These are phyloP conservation scores for Phytopythium oedochilum DNA, from an alignment of 352 stramenopile genomes.

Conservation along the genomic window DNA sequence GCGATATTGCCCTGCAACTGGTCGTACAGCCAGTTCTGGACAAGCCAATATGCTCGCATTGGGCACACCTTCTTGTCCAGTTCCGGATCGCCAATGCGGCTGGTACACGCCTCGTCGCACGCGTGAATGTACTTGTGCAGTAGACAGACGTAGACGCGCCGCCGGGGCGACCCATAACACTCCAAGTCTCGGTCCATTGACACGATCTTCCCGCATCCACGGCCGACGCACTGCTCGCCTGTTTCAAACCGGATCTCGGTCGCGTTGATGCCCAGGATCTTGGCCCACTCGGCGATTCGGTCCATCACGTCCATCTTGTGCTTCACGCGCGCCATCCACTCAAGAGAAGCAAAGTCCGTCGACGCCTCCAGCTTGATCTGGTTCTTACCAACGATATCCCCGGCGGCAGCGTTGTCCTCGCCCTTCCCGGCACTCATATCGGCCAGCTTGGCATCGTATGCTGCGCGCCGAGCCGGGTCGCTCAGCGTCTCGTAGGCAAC, in stretches of 20 bases:
- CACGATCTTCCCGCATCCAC: constrained; percentile 73
- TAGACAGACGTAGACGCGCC: constrained; percentile 72
- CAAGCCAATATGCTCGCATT: constrained; percentile 71
- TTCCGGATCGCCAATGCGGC: constrained; percentile 45
- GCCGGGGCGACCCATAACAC: constrained; percentile 58
- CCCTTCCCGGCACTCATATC: constrained; percentile 8
- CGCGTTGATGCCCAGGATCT: constrained; percentile 49
- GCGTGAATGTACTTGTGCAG: constrained; percentile 82
- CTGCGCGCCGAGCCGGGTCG: constrained; percentile 39
- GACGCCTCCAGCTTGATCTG: constrained; percentile 64
- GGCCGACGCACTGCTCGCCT: constrained; percentile 50
- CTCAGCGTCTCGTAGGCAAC: constrained; percentile 76
- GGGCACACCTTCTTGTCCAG: constrained; percentile 61
- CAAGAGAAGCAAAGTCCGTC: constrained; percentile 70
- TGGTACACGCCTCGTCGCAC: constrained; percentile 71
- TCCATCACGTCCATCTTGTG: constrained; percentile 88
- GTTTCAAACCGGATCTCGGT: constrained; percentile 73
- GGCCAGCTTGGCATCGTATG: constrained; percentile 53
- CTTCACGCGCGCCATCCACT: constrained; percentile 81
- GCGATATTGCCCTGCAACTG: constrained; percentile 30
- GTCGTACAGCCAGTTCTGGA: constrained; percentile 81
- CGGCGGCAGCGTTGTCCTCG: constrained; percentile 2
- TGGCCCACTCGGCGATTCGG: constrained; percentile 66
- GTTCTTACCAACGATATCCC: constrained; percentile 37
- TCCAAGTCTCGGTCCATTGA: constrained; percentile 77